phyloP scores from a whole-genome alignment of 768 basidiomycete genomes.

The Hirschioporus abietinus region DNA sequence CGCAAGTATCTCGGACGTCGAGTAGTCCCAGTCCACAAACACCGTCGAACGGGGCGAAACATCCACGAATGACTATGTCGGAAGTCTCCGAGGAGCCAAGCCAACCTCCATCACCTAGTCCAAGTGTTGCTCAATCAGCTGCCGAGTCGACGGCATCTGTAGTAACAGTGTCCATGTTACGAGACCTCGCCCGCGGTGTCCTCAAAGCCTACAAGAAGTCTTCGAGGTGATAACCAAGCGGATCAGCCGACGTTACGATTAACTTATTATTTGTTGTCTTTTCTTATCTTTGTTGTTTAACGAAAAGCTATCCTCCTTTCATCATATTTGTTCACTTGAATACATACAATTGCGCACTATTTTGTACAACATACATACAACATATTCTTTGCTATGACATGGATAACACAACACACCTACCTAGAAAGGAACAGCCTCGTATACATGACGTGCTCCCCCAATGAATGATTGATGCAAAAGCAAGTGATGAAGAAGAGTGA shows the following conservation, averaged over 20 bases:
- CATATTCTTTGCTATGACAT: neutral
- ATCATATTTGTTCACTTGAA: neutral
- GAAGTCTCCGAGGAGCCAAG: conserved; percentile 25
- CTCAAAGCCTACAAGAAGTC: neutral
- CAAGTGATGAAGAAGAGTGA: neutral
- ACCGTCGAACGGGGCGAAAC: conserved; percentile 30
- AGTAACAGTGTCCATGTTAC: conserved; percentile 63
- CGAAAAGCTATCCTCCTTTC: neutral
- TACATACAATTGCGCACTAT: neutral
- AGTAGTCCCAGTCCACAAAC: conserved; percentile 23
- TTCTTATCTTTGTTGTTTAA: neutral
- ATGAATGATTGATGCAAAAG: neutral
- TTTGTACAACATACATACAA: conserved; percentile 1
- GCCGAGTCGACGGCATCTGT: conserved; percentile 28
- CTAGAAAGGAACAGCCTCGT: neutral
- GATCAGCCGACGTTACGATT: neutral
- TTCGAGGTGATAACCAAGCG: neutral
- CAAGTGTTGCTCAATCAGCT: conserved; percentile 36
- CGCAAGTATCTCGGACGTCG: neutral
- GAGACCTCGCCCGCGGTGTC: conserved; percentile 37
- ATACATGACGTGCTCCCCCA: neutral
- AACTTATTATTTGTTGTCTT: conserved; percentile 1
- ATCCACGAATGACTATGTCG: conserved; percentile 36
- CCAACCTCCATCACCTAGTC: conserved; percentile 36
- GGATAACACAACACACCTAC: neutral